These are phyloP conservation scores for Ceratocystis variospora DNA, from an alignment of 2,329 filamentous ascomycete genomes.

Conservation along the genomic window DNA sequence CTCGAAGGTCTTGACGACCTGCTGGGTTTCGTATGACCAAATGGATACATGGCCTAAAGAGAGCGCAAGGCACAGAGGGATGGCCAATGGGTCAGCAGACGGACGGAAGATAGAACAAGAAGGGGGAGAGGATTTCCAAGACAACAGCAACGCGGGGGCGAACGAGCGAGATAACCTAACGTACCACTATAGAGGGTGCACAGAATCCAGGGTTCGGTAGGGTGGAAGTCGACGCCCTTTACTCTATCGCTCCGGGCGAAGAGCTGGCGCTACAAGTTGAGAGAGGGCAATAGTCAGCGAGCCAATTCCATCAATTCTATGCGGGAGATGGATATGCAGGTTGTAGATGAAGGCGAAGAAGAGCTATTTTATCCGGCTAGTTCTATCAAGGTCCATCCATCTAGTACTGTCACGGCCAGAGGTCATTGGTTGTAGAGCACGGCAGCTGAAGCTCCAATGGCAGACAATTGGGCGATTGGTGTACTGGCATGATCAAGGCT, in stretches of 20 bases:
- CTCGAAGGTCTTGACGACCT: conserved; percentile 97
- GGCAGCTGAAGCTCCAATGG: not conserved
- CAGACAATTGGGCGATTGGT: not conserved
- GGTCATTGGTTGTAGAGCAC: not conserved
- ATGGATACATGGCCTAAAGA: conserved; percentile 88
- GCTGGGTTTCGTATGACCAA: conserved; percentile 94
- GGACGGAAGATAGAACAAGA: conserved; percentile 17
- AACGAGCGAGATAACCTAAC: conserved; percentile 21
- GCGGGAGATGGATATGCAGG: not conserved
- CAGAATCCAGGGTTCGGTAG: conserved; percentile 89
- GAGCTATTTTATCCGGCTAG: not conserved
- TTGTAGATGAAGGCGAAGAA: not conserved
- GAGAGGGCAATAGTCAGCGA: conserved; percentile 4
- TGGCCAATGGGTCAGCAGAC: not conserved
- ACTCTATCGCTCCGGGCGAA: conserved; percentile 82
- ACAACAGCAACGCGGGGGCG: conserved; percentile 4
- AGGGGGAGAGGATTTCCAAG: not conserved
- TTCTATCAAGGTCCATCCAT: not conserved
- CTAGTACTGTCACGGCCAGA: not conserved
- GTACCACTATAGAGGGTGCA: conserved; percentile 92
- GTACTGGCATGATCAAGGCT: not conserved
- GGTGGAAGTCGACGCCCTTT: conserved; percentile 95
- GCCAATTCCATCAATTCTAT: not conserved
- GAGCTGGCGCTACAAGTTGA: conserved; percentile 31
- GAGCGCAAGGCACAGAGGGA: not conserved